Evolutionary conservation across 768 basidiomycete species (phyloP).

Genomic region (Pisolithus tinctorius): DNA sequence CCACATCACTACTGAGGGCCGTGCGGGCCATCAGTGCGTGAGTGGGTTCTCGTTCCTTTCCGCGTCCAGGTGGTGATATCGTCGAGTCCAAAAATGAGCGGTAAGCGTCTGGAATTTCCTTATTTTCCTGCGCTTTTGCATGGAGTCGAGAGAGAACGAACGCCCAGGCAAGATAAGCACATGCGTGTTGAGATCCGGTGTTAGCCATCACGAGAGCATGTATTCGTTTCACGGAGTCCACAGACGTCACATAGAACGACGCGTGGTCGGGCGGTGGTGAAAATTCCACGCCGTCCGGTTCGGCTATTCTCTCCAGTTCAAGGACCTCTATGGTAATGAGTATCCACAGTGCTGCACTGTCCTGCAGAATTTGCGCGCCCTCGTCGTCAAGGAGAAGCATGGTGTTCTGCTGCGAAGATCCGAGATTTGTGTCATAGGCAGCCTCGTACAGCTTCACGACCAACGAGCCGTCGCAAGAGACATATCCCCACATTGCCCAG

Average conservation of each 20-base stretch:
- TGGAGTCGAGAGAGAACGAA: constrained; percentile 68
- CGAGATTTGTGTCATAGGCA: constrained; percentile 59
- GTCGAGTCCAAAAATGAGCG: constrained; percentile 48
- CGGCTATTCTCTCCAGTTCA: constrained; percentile 66
- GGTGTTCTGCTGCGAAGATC: constrained; percentile 53
- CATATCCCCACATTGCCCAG: constrained; percentile 79
- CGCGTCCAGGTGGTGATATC: constrained; percentile 33
- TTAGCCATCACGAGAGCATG: constrained; percentile 62
- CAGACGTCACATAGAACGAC: constrained; percentile 54
- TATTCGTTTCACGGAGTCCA: constrained; percentile 54
- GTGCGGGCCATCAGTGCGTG: constrained; percentile 53
- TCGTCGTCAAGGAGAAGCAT: constrained; percentile 71
- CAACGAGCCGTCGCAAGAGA: constrained; percentile 55
- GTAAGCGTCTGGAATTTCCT: constrained; percentile 51
- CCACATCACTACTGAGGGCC: constrained; percentile 51
- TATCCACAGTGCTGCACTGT: constrained; percentile 72
- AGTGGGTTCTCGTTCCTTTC: constrained; percentile 53
- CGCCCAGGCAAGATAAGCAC: constrained; percentile 78
- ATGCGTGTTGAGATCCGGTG: constrained; percentile 55
- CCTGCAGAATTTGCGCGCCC: constrained; percentile 55
- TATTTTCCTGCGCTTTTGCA: constrained; percentile 36
- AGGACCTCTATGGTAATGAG: constrained; percentile 72
- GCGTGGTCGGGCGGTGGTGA: constrained; percentile 41
- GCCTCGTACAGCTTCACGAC: constrained; percentile 59
- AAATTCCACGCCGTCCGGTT: constrained; percentile 44